phyloP scores from a whole-genome alignment of 371 early-diverging fungal species.

The Apophysomyces sp. region DNA sequence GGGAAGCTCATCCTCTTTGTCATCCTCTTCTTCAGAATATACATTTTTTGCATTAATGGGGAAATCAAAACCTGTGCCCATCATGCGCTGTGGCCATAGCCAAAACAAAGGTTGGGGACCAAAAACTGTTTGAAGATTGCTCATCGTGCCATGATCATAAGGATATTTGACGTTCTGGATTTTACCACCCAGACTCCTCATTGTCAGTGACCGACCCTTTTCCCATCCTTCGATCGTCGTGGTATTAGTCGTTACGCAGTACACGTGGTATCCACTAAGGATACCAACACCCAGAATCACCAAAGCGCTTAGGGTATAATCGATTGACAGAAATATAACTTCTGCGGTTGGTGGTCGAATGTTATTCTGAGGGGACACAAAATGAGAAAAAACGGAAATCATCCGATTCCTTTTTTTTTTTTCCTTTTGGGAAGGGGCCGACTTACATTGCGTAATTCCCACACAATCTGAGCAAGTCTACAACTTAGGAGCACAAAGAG shows the following conservation, averaged over 20 bases:
- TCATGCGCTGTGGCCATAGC: conserved; percentile 65
- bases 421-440: neutral
- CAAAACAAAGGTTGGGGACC: conserved; percentile 71
- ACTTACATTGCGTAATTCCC: conserved; percentile 28
- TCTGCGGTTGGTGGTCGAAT: conserved; percentile 58
- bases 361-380: conserved; percentile 16
- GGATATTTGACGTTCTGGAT: conserved; percentile 74
- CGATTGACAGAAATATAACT: conserved; percentile 62
- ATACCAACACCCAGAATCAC: conserved; percentile 79
- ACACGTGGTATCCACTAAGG: conserved; percentile 81
- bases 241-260: conserved; percentile 81
- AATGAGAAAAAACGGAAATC: neutral
- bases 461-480: conserved; percentile 32
- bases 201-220: conserved; percentile 80
- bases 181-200: conserved; percentile 65
- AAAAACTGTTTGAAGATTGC: conserved; percentile 78
- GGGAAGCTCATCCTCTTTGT: conserved; percentile 4
- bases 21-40: conserved; percentile 26
- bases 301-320: conserved; percentile 65
- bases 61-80: conserved; percentile 75
- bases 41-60: conserved; percentile 48
- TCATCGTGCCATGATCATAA: conserved; percentile 85
- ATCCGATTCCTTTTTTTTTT: neutral
- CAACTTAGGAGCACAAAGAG: conserved; percentile 37
- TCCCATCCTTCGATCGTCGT: conserved; percentile 94